These are phyloP conservation scores for Neohortaea acidophila DNA, from an alignment of 495 filamentous ascomycete genomes.

Conservation along the genomic window DNA sequence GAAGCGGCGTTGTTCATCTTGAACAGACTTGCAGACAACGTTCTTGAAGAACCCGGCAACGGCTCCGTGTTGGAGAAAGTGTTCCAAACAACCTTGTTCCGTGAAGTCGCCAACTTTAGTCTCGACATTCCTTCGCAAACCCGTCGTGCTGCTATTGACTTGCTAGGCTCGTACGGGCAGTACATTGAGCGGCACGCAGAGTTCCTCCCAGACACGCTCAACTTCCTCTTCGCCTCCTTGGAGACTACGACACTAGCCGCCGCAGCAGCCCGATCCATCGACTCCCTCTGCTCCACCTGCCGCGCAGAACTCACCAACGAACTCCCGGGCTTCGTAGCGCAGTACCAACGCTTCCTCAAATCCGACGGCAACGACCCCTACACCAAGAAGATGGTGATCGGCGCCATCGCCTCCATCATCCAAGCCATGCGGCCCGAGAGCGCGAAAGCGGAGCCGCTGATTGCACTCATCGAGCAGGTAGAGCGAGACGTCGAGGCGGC, in stretches of 20 bases:
- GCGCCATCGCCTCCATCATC: slow-evolving; percentile 70
- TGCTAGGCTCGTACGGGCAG: slow-evolving; percentile 62
- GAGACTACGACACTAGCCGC: slow-evolving; percentile 48
- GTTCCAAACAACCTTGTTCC: slow-evolving; percentile 51
- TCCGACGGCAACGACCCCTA: slow-evolving; percentile 47
- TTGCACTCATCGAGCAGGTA: slow-evolving; percentile 50
- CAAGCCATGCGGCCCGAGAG: slow-evolving; percentile 56
- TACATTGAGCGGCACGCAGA: slow-evolving; percentile 65
- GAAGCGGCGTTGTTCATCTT: slow-evolving; percentile 74
- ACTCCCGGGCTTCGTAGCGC: slow-evolving; percentile 58
- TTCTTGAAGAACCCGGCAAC: slow-evolving; percentile 46
- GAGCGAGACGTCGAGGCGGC: slow-evolving; percentile 42
- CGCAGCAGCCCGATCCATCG: slow-evolving; percentile 67
- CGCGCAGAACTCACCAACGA: slow-evolving; percentile 54
- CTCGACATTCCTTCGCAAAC: slow-evolving; percentile 46
- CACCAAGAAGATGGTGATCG: slow-evolving; percentile 67
- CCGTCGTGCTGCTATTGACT: slow-evolving; percentile 60
- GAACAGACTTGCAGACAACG: slow-evolving; percentile 56
- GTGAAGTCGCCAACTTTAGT: slow-evolving; percentile 39
- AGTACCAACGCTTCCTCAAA: slow-evolving; percentile 51
- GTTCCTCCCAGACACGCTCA: slow-evolving; percentile 58
- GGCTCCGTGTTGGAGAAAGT: slow-evolving; percentile 54
- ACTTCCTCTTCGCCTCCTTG: slow-evolving; percentile 66
- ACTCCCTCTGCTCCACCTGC: slow-evolving; percentile 65
- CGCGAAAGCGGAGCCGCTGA: slow-evolving; percentile 44